These are phyloP conservation scores for Aciculosporium take DNA, from an alignment of 2,329 filamentous ascomycete species.

Conservation along the genomic window DNA sequence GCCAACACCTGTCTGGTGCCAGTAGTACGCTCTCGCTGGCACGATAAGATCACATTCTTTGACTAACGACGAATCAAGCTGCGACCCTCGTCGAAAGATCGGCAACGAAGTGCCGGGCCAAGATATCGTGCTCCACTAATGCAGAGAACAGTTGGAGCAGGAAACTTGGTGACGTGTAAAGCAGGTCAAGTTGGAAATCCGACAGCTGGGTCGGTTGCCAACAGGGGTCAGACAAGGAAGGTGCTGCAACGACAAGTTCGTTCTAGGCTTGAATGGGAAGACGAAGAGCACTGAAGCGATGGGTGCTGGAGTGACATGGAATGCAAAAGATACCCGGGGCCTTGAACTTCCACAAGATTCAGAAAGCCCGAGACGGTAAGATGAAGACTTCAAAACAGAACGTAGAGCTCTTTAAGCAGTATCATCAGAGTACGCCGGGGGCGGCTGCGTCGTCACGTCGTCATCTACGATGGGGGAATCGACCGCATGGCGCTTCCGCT, in stretches of 20 bases:
- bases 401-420: slow-evolving; percentile 1
- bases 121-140: not conserved
- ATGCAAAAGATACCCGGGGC: not conserved
- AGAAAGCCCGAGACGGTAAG: not conserved
- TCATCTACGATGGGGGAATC: slow-evolving; percentile 7
- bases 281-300: not conserved
- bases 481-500: slow-evolving; percentile 17
- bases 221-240: not conserved
- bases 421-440: slow-evolving; percentile 17
- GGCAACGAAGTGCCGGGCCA: slow-evolving; percentile 1
- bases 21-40: not conserved
- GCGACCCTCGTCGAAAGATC: not conserved
- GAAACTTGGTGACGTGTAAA: not conserved
- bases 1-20: not conserved
- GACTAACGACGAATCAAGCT: not conserved
- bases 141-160: not conserved
- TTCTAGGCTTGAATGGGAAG: not conserved
- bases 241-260: not conserved
- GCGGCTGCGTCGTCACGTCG: slow-evolving; percentile 10
- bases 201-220: not conserved
- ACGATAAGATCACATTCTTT: not conserved
- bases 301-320: not conserved
- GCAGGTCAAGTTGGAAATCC: not conserved
- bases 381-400: not conserved
- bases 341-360: too few relatives aligned